phyloP scores from a whole-genome alignment of 441 rosid species.

The Arabidopsis lyrata region DNA sequence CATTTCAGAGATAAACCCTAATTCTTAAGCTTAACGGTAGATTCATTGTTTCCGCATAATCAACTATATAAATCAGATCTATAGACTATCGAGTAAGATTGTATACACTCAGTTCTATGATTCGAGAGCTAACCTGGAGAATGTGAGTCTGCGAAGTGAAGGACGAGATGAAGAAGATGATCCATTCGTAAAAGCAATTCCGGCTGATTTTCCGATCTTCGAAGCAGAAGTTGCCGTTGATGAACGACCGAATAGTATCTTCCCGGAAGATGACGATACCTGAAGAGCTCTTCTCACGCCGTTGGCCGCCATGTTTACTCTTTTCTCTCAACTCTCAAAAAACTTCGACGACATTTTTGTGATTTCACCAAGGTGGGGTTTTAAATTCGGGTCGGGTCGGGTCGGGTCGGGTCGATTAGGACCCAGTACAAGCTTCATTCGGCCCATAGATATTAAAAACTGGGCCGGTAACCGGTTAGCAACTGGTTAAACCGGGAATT shows the following conservation, averaged over 20 bases:
- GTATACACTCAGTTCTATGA: neutral
- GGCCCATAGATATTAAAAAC: no score
- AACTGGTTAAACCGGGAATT: no score
- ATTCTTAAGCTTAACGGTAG: neutral
- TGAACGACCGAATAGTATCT: slow-evolving; percentile 58
- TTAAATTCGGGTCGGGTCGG: no score
- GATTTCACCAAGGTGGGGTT: no score
- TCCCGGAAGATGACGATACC: slow-evolving; percentile 55
- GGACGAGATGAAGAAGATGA: slow-evolving; percentile 50
- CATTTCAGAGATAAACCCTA: slow-evolving; percentile 25
- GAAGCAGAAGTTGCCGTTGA: slow-evolving; percentile 45
- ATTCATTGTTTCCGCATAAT: neutral
- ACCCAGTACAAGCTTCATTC: no score
- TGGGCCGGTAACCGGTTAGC: no score
- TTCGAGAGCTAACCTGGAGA: slow-evolving; percentile 57
- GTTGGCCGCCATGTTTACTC: slow-evolving; percentile 72
- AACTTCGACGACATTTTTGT: no score
- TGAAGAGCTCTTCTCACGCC: slow-evolving; percentile 68
- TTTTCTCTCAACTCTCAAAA: neutral
- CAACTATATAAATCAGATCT: slow-evolving; percentile 21
- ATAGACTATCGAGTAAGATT: neutral
- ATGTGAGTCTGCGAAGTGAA: slow-evolving; percentile 53
- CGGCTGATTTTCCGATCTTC: slow-evolving; percentile 49
- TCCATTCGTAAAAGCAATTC: slow-evolving; percentile 49
- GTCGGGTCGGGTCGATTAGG: no score